These are phyloP conservation scores for Lachancea dasiensis DNA, from an alignment of 805 yeast genomes.

Conservation along the genomic window DNA sequence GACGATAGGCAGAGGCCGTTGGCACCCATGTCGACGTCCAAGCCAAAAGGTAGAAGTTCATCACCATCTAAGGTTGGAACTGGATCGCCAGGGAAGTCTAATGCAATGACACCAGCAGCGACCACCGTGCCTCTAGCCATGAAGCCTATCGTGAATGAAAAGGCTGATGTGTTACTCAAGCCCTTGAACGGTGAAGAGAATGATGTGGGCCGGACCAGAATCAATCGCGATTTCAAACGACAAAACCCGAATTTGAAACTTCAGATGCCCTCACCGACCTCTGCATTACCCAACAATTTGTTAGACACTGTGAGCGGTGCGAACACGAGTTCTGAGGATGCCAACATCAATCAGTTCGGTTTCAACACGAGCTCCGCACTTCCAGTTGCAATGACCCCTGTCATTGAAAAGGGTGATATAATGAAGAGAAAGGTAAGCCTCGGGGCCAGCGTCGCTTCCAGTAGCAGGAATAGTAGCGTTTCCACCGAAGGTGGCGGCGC, in stretches of 20 bases:
- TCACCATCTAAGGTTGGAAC: constrained; percentile 4
- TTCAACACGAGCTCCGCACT: constrained; percentile 47
- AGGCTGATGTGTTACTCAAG: constrained; percentile 27
- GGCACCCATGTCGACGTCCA: constrained; percentile 3
- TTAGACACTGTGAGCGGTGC: constrained; percentile 14
- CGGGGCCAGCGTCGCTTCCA: constrained; percentile 6
- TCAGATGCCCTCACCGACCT: constrained; percentile 71
- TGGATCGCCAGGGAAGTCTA: constrained; percentile 6
- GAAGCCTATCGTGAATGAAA: constrained; percentile 28
- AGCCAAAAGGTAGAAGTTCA: constrained; percentile 1
- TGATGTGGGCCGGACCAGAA: constrained; percentile 23
- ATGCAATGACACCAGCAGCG: constrained; percentile 3
- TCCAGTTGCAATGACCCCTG: constrained; percentile 75
- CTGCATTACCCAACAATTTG: constrained; percentile 29
- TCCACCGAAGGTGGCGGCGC: background rate
- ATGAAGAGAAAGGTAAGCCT: constrained; percentile 11
- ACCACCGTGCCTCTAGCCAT: constrained; percentile 36
- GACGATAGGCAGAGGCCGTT: constrained; percentile 14
- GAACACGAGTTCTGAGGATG: constrained; percentile 17
- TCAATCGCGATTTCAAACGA: constrained; percentile 33
- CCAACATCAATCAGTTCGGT: constrained; percentile 60
- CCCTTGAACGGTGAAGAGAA: constrained; percentile 26
- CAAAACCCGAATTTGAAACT: constrained; percentile 54
- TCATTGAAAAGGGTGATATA: constrained; percentile 47
- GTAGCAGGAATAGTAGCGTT: constrained; percentile 9